Base-by-base conservation (phyloP, 2,329 filamentous ascomycete genomes). In the Acephala macrosclerotiorum region DNA sequence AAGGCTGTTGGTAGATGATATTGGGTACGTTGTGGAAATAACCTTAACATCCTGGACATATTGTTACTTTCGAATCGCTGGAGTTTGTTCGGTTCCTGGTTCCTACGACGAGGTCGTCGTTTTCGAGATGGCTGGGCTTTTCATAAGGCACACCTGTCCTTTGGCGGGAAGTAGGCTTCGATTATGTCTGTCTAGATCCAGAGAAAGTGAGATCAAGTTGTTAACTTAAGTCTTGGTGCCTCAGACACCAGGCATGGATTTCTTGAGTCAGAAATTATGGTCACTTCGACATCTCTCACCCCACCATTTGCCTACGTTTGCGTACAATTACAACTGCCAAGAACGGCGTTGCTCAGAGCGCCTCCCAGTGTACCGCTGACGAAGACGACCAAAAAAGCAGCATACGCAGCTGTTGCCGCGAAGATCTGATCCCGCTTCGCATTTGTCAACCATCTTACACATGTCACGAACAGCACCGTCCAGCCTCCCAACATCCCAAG, bases 351-450 rank as follows among this genome's bases (percentile, higher is more conserved):
- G n/a, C 3, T 14, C 18, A 18, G 18, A 16, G 22, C 55, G 7
- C 60, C 57, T 12, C 69, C 68, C 18, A 70, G 36, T 47, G 58
- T 67, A 14, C 68, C 70, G 66, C 68, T 71, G n/a, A 72, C 67
- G 55, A 68, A 72, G 5, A 71, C 70, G 7, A 72, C 70, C 14
- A 71, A 47, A 16, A 72, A 67, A 20, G 70, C 70, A 7, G 68
- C 65, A 56, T 72, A 72, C 25, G 66, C 71, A 9, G 71, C 70
- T 18, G 70, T 70, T 0, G 67, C 64, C 16, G 57, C 69, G 62
- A 72, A 72, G 16, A 71, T 62, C 56, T 72, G 60, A 26, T 67
- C 66, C 9, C 71, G 36, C 33, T 53, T 62, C 4, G 70, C 67
- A 45, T 70, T 71, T n/a, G 70, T 73, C 22, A 73, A 45, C 33